phyloP scores from a whole-genome alignment of 768 basidiomycete genomes.

The Tephrocybe sp. region DNA sequence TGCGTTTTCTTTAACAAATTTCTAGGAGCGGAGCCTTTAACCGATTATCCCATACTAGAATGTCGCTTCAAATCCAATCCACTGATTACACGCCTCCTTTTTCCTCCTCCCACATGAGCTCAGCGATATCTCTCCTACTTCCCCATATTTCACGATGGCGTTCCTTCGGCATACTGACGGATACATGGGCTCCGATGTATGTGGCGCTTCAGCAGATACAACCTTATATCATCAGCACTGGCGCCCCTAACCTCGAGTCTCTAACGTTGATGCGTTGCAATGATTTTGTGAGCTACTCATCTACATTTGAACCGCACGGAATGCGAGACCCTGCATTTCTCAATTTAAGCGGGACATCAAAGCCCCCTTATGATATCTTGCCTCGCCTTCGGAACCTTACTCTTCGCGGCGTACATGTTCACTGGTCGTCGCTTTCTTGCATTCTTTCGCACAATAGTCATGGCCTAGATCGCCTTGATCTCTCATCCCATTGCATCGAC shows the following conservation, averaged over 20 bases:
- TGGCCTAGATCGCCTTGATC: slow-evolving; percentile 37
- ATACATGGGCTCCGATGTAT: slow-evolving; percentile 61
- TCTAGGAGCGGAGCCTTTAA: slow-evolving; percentile 2
- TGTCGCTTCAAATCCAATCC: slow-evolving; percentile 24
- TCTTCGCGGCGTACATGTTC: slow-evolving; percentile 57
- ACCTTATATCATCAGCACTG: slow-evolving; percentile 28
- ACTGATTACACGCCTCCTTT: slow-evolving; percentile 37
- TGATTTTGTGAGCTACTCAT: slow-evolving; percentile 48
- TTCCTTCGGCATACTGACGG: slow-evolving; percentile 52
- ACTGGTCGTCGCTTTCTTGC: slow-evolving; percentile 46
- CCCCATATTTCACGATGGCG: slow-evolving; percentile 54
- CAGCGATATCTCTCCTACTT: slow-evolving; percentile 46
- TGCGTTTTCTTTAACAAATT: slow-evolving; percentile 26
- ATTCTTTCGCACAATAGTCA: slow-evolving; percentile 42
- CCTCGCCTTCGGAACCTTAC: slow-evolving; percentile 49
- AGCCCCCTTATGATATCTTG: slow-evolving; percentile 25
- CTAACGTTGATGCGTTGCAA: slow-evolving; percentile 62
- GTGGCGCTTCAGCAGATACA: slow-evolving; percentile 48
- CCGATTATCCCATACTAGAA: slow-evolving; percentile 19
- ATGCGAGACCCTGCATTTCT: slow-evolving; percentile 38
- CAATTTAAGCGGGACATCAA: slow-evolving; percentile 21
- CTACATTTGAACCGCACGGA: slow-evolving; percentile 40
- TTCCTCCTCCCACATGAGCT: slow-evolving; percentile 42
- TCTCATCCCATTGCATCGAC: slow-evolving; percentile 52
- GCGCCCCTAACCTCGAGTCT: slow-evolving; percentile 46